These are phyloP conservation scores for Neopestalotiopsis sp. DNA, from an alignment of 2,329 filamentous ascomycete genomes.

Conservation along the genomic window DNA sequence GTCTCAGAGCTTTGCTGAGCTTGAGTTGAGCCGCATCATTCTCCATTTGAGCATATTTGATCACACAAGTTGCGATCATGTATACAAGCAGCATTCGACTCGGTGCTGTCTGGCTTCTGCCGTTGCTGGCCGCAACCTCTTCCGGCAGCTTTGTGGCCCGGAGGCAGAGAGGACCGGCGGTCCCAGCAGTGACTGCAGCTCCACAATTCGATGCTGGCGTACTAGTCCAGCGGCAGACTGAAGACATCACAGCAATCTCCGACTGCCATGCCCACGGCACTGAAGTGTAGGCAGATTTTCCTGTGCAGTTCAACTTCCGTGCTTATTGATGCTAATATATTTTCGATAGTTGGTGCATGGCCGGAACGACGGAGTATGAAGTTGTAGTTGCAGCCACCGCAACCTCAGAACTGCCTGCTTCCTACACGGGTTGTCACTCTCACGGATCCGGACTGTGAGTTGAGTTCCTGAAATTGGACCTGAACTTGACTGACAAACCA, in stretches of 20 bases:
- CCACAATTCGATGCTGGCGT: not conserved
- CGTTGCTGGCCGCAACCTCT: not conserved
- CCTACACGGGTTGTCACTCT: conserved; percentile 52
- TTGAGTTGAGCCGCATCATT: not conserved
- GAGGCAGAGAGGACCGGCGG: not conserved
- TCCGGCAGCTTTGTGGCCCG: not conserved
- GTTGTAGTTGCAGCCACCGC: conserved; percentile 36
- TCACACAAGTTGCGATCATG: not conserved
- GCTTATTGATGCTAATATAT: not conserved
- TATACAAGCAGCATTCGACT: not conserved
- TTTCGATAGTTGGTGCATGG: conserved; percentile 35
- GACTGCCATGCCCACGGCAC: not conserved
- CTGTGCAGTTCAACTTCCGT: not conserved
- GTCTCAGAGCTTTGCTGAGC: not conserved
- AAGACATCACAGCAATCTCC: not conserved
- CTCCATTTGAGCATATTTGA: not conserved
- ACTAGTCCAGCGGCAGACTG: not conserved
- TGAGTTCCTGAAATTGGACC: rapidly evolving
- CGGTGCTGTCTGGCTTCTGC: not conserved
- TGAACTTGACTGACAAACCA: conserved; percentile 35
- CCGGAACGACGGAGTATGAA: conserved; percentile 35
- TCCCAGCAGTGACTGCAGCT: not conserved
- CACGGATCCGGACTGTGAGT: conserved; percentile 57
- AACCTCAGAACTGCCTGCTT: conserved; percentile 33
- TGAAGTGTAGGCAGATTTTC: not conserved